Evolutionary conservation across 371 early-diverging fungal genomes (phyloP).

Genomic region (Apophysomyces trapeziformis): DNA sequence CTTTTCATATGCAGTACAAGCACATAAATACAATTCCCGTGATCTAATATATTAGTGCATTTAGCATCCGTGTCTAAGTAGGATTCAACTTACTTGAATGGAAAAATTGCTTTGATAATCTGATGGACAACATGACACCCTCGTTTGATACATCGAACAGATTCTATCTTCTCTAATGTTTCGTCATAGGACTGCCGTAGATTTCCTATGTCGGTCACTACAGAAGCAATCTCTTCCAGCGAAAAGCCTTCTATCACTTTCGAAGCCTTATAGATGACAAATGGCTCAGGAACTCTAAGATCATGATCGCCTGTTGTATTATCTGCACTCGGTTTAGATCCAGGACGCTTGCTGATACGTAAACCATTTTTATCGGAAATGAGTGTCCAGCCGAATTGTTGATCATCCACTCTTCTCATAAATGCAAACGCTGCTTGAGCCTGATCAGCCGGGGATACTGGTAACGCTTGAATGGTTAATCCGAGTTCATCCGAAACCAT

Average conservation of each 20-base stretch:
- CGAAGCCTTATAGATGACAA: slow-evolving; percentile 54
- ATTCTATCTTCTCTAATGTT: slow-evolving; percentile 46
- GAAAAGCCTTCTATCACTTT: slow-evolving; percentile 66
- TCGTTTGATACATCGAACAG: slow-evolving; percentile 34
- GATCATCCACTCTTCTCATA: slow-evolving; percentile 38
- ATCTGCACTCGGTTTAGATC: slow-evolving; percentile 13
- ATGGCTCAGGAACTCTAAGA: slow-evolving; percentile 53
- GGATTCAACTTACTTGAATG: slow-evolving; percentile 50
- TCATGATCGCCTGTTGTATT: slow-evolving; percentile 17
- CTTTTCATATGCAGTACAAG: slow-evolving; percentile 43
- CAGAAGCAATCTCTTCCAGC: slow-evolving; percentile 57
- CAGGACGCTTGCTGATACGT: slow-evolving; percentile 48
- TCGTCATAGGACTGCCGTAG: slow-evolving; percentile 48
- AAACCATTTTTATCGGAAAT: slow-evolving; percentile 57
- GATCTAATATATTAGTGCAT: slow-evolving; percentile 22
- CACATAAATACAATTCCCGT: slow-evolving; percentile 37
- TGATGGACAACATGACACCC: slow-evolving; percentile 53
- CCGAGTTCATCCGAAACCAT: slow-evolving; percentile 5
- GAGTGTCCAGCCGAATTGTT: slow-evolving; percentile 53
- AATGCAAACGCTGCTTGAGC: slow-evolving; percentile 38
- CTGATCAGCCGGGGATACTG: slow-evolving; percentile 30
- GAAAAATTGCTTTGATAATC: slow-evolving; percentile 55
- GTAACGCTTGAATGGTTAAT: slow-evolving; percentile 16
- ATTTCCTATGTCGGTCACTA: slow-evolving; percentile 51
- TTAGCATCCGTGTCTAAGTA: background rate